Conservation (phyloP, 225 moss, liverwort and hornwort species). For the Pseudoscleropodium purum region DNA sequence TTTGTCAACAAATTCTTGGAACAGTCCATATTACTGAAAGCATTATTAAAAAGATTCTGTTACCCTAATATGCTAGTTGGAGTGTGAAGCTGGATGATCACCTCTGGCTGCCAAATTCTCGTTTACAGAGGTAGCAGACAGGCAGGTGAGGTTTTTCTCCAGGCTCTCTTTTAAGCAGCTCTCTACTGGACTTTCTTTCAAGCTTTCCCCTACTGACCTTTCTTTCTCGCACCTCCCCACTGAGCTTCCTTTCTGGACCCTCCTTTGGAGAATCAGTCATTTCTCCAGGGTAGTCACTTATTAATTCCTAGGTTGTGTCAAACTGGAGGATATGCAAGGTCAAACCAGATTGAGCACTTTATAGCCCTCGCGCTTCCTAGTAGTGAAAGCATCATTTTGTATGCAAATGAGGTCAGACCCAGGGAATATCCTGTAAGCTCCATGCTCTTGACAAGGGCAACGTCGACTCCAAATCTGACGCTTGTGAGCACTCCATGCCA, state of each 20-base stretch:
- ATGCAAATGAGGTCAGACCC: not conserved
- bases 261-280: slow-evolving; percentile 7
- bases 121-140: slow-evolving; percentile 56
- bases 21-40: not conserved
- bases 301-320: not conserved
- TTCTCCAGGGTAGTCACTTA: not conserved
- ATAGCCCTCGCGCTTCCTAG: not conserved
- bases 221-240: not conserved
- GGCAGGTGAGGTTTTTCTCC: slow-evolving; percentile 39
- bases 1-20: not conserved
- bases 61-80: not conserved
- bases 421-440: not conserved
- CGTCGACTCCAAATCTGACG: not conserved
- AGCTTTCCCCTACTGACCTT: not conserved
- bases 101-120: slow-evolving; percentile 68
- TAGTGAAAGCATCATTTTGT: not conserved
- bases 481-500: not conserved
- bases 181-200: slow-evolving; percentile 1
- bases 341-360: not conserved
- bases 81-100: not conserved
- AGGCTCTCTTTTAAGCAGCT: not conserved
- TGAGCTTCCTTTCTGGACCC: not conserved
- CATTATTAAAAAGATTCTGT: not conserved
- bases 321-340: not conserved
- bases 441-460: not conserved